These are phyloP conservation scores for Myxozyma vanderwaltii DNA, from an alignment of 805 yeast genomes.

Conservation along the genomic window DNA sequence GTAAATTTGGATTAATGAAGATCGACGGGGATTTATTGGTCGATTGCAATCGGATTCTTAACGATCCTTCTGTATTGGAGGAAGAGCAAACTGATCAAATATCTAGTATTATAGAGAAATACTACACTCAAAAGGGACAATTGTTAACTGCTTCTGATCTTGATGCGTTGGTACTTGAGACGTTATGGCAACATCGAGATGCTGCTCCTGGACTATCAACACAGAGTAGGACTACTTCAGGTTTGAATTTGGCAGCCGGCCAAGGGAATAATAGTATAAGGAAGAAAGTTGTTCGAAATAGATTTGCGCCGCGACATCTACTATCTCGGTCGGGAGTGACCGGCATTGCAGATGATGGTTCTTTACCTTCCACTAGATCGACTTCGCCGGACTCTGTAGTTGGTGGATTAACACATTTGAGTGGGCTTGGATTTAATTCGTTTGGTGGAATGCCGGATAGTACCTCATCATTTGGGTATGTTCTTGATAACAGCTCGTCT, in stretches of 20 bases:
- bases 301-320: not conserved
- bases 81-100: slow-evolving; percentile 31
- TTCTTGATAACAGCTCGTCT: not conserved
- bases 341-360: not conserved
- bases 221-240: not conserved
- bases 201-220: not conserved
- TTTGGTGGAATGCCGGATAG: not conserved
- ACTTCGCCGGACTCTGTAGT: slow-evolving; percentile 18
- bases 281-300: slow-evolving; percentile 8
- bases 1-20: no score
- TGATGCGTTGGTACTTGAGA: slow-evolving; percentile 23
- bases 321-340: not conserved
- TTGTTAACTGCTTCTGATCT: slow-evolving; percentile 24
- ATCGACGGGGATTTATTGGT: slow-evolving; percentile 12
- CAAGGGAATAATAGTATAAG: not conserved
- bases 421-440: not conserved
- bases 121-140: slow-evolving; percentile 18
- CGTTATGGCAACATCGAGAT: slow-evolving; percentile 24
- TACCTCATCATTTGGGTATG: not conserved
- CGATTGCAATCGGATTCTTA: slow-evolving; percentile 24
- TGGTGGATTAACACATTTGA: not conserved
- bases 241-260: not conserved
- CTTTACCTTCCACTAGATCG: slow-evolving; percentile 25
- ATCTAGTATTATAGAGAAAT: slow-evolving; percentile 5
- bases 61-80: slow-evolving; percentile 28